A percentile compares a stretch with the other conserved stretches of the same genome.
These are phyloP conservation scores for Luffa aegyptiaca DNA, from an alignment of 306 rosid genomes.

Conservation along the genomic window DNA sequence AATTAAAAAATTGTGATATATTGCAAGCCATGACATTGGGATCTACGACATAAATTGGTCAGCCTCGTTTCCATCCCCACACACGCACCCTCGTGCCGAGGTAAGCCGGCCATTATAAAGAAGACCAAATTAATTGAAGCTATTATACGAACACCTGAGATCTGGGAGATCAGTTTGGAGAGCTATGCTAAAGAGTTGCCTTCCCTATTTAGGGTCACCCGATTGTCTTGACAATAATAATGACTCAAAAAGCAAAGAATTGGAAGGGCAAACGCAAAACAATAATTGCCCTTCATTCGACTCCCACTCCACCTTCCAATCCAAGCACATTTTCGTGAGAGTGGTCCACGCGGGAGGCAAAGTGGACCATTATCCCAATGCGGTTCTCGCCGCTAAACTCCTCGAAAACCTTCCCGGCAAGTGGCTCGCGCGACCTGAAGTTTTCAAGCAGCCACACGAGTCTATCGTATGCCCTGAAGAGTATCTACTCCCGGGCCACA, in stretches of 20 bases:
- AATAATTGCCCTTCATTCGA: slow-evolving; percentile 13
- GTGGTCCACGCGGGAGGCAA: slow-evolving; percentile 51
- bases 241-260: background rate
- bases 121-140: background rate
- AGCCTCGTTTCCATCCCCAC: background rate
- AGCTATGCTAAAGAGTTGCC: background rate
- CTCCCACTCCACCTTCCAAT: slow-evolving; percentile 13
- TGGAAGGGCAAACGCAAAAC: background rate
- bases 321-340: slow-evolving; percentile 41
- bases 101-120: background rate
- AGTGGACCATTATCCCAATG: slow-evolving; percentile 38
- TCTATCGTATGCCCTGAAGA: slow-evolving; percentile 42
- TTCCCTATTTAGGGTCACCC: slow-evolving; percentile 4
- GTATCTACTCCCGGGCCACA: slow-evolving; percentile 48
- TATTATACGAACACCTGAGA: too few relatives aligned
- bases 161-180: too few relatives aligned
- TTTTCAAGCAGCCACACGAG: slow-evolving; percentile 49
- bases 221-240: background rate
- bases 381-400: slow-evolving; percentile 37
- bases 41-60: background rate
- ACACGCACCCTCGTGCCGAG: background rate
- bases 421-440: slow-evolving; percentile 50
- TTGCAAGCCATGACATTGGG: background rate
- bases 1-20: background rate
- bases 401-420: slow-evolving; percentile 60